Base-by-base conservation (phyloP, 257 asterid species). In the Solanum megistacrolobum region DNA sequence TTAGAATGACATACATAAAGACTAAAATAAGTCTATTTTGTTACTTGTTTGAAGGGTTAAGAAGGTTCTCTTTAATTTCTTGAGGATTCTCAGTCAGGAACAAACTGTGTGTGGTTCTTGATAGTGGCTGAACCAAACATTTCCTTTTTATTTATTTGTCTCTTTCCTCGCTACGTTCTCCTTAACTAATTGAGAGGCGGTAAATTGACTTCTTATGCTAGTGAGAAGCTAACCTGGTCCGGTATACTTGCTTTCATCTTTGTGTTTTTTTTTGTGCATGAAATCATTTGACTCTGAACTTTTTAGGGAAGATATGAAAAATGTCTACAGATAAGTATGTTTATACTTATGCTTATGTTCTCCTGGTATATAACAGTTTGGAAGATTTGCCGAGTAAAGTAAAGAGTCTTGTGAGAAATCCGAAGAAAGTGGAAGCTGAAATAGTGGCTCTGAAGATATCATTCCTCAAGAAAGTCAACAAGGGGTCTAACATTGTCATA, bases 391-490 rank as follows among this genome's bases (percentile, higher is more conserved):
- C 98, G 4, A 94, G 92, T 92, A 95, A 94, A 94, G 87, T 96
- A 87, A 93, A 73, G 93, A 90, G 88, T 87, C 94, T 92, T 10
- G 97, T 97, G 83, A 93, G 92, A 91, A 96, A 65, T 88, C 92
- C 89, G 86, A 97, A 96, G 95, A 94, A 91, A 87, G 98, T 96
- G 41, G 99, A 94, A 94, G 98, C 98, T 82, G 98, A 97, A 89
- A 75, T 97, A 86, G 96, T 93, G 90, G 99, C 99, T 79, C 78
- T 94, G 88, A 96, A 97, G 93, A 95, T 96, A 91, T 93, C 99
- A 86, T 93, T 95, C 89, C 98, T 97, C 86, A 96, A 95, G 95
- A 95, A 90, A 90, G 89, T 97, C 87, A 94, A 89, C 83, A 94
- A 92, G 89, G 96, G 98, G 79, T 93, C 99, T 91, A 92, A 92